Conservation (phyloP, 1,284 basidiomycete species). For the Rhizopogon parksii region DNA sequence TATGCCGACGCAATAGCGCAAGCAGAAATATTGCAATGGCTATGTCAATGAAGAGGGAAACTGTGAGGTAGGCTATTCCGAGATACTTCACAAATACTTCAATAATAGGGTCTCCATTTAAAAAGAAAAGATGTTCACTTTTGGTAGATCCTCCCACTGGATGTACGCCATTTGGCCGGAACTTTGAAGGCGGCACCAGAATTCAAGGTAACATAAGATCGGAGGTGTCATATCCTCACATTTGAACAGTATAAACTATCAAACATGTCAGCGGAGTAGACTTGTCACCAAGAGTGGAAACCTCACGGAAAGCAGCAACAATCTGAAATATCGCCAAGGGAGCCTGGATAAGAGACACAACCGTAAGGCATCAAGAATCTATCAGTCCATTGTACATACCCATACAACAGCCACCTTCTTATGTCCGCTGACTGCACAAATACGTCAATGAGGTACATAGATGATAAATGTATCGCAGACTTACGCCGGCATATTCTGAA, state of each 20-base stretch:
- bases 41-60: not conserved
- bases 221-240: not conserved
- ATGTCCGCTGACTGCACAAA: slow-evolving; percentile 1
- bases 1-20: not conserved
- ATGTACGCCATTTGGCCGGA: not conserved
- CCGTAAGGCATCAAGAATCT: not conserved
- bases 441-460: not conserved
- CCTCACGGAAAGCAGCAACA: not conserved
- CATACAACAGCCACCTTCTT: not conserved
- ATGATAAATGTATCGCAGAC: not conserved
- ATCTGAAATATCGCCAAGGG: not conserved
- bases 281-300: not conserved
- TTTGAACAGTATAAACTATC: not conserved
- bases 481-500: slow-evolving; percentile 1
- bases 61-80: not conserved
- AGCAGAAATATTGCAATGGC: not conserved
- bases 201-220: not conserved
- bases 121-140: not conserved
- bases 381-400: not conserved
- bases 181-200: not conserved
- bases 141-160: not conserved
- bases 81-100: not conserved
- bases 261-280: not conserved
- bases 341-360: not conserved
- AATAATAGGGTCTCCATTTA: not conserved